Evolutionary conservation across 495 filamentous ascomycete genomes (phyloP).

Genomic region (Durotheca rogersii): DNA sequence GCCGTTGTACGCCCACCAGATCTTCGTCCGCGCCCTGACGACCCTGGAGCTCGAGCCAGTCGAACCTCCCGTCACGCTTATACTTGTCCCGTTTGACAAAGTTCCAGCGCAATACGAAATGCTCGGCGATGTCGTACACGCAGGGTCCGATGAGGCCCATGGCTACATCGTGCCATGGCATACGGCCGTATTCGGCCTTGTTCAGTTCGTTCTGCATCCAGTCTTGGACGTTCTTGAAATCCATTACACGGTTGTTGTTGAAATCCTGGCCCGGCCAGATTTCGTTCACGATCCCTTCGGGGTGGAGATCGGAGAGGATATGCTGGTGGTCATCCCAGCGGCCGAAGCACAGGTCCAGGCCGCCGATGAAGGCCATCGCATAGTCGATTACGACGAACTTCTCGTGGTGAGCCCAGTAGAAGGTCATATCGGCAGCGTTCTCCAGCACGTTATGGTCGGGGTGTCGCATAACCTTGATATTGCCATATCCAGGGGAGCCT

Average conservation of each 20-base stretch:
- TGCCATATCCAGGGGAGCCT: constrained; percentile 75
- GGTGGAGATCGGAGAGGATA: constrained; percentile 82
- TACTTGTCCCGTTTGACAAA: constrained; percentile 97
- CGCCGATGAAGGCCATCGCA: constrained; percentile 84
- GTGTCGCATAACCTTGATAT: constrained; percentile 87
- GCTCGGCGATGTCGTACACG: constrained; percentile 93
- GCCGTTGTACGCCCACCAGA: constrained; percentile 81
- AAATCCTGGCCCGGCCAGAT: constrained; percentile 96
- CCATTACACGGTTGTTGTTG: constrained; percentile 94
- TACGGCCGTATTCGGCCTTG: constrained; percentile 88
- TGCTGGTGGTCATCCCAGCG: constrained; percentile 89
- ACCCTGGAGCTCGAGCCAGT: constrained; percentile 83
- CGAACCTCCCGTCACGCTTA: constrained; percentile 75
- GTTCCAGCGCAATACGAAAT: constrained; percentile 96
- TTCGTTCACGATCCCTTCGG: constrained; percentile 75
- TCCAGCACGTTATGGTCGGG: constrained; percentile 94
- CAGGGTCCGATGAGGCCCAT: constrained; percentile 88
- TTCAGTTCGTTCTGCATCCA: constrained; percentile 93
- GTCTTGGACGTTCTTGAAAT: constrained; percentile 85
- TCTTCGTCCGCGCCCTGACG: constrained; percentile 78
- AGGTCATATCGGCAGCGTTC: constrained; percentile 93
- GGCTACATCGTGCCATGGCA: constrained; percentile 97
- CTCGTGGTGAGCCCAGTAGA: constrained; percentile 98
- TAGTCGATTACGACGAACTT: constrained; percentile 96
- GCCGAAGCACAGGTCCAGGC: constrained; percentile 94